Evolutionary conservation across 192 early-diverging fungal species (phyloP), one percentile per base, ranked within the genome.

Genomic region (Backusella mclennaniae): DNA sequence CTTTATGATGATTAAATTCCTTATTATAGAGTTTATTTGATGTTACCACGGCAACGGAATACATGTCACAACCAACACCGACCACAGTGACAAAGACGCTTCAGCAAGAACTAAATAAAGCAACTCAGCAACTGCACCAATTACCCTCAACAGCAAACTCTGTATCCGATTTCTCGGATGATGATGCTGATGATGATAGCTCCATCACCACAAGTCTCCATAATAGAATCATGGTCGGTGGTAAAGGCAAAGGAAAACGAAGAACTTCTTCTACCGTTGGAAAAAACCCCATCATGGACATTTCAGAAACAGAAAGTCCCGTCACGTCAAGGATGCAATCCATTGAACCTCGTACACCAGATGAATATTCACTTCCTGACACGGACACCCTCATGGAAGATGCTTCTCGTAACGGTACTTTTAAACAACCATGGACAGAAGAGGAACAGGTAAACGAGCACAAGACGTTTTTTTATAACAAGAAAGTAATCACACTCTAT

Each of bases 401-500:
- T 67, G 76, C 84, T 14, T 88, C 90, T 74, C 87, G 68, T 41
- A 69, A 85, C 35, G 74, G 81, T 6, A 87, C 85, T 67, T 87
- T 87, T 76, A 94, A 94, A 77, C 66, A 87, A 63, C 90, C 92
- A 2, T 94, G 91, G 92, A 83, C 86, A 9, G 90, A 94, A 72
- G 90, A 90, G 42, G 92, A 92, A 66, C 92, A 88, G 75, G 79
- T 77, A 72, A 56, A 38, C 7, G 26, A 35, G 52, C 19, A 3
- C 33, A 11, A 35, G 35, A 36, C 35, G 35, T 7, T 36, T 7
- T 36, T 7, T 36, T 7, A 36, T 7, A 36, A 36, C 35, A 72
- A 72, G 14, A 3, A 17, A n/a, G 11, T 7, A 11, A 38, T n/a
- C 19, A 21, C 2, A 3, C 33, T 33, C 33, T 33, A 33, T 33